These are phyloP conservation scores for Wickerhamomyces chambardii DNA, from an alignment of 805 yeast genomes.

Conservation along the genomic window DNA sequence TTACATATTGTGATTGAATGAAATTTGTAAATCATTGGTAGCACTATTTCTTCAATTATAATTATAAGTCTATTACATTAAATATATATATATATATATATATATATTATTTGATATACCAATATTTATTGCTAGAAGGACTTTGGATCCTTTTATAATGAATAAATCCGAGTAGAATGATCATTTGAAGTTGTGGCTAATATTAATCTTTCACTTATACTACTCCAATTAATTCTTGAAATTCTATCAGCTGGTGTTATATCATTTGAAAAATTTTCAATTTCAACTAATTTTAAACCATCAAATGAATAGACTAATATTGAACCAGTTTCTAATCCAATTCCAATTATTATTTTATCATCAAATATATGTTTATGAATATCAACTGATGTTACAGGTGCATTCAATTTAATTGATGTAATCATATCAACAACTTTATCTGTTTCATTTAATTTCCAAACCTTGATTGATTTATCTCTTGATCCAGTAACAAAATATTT, in stretches of 20 bases:
- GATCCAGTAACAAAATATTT: slow-evolving; percentile 74
- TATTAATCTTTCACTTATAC: slow-evolving; percentile 15
- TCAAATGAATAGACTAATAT: slow-evolving; percentile 35
- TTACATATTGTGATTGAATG: too few species aligned
- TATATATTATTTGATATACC: too few species aligned
- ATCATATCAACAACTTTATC: slow-evolving; percentile 23
- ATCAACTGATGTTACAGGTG: slow-evolving; percentile 64
- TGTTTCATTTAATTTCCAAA: slow-evolving; percentile 47
- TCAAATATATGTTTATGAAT: slow-evolving; percentile 24
- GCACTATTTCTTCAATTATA: too few species aligned
- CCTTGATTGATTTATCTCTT: slow-evolving; percentile 72
- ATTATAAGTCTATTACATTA: too few species aligned
- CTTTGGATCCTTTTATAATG: too few species aligned
- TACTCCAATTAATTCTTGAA: slow-evolving; percentile 51
- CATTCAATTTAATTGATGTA: slow-evolving; percentile 32
- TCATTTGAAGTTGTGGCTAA: slow-evolving; percentile 64
- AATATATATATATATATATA: too few species aligned
- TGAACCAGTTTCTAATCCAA: slow-evolving; percentile 67
- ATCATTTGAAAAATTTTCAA: slow-evolving; percentile 24
- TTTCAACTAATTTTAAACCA: slow-evolving; percentile 16
- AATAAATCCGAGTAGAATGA: slow-evolving; percentile 37
- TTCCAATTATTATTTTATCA: slow-evolving; percentile 34
- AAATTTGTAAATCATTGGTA: too few species aligned
- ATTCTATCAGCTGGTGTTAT: slow-evolving; percentile 57
- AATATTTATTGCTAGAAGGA: too few species aligned